phyloP scores from a whole-genome alignment of 2,329 filamentous ascomycete species.

The Xylariaceae sp. region DNA sequence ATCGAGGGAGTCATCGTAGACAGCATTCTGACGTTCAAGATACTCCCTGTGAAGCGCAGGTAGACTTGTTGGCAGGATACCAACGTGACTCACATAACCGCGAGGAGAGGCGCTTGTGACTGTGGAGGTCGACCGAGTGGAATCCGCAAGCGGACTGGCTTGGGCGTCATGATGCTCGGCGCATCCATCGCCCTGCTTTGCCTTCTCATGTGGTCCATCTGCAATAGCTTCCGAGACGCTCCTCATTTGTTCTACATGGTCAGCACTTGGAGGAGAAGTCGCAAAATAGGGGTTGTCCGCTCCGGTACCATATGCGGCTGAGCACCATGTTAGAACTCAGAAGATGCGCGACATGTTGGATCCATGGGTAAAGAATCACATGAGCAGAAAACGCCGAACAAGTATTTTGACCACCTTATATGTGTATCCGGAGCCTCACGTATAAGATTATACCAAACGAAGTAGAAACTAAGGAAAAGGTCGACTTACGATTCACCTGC shows the following conservation, averaged over 20 bases:
- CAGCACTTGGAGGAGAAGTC: constrained; percentile 43
- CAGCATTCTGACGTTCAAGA: constrained; percentile 66
- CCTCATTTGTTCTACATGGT: constrained; percentile 48
- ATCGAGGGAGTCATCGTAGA: constrained; percentile 41
- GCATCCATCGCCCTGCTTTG: constrained; percentile 12
- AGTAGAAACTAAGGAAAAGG: background rate
- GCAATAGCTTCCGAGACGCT: constrained; percentile 51
- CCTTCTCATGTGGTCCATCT: constrained; percentile 17
- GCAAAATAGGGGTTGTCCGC: constrained; percentile 40
- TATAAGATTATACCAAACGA: background rate
- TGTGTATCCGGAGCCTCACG: constrained; percentile 1
- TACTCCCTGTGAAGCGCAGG: constrained; percentile 87
- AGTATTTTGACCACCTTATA: background rate
- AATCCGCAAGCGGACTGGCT: constrained; percentile 50
- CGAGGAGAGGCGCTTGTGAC: constrained; percentile 44
- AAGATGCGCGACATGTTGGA: background rate
- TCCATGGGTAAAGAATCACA: background rate
- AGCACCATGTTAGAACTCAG: constrained; percentile 16
- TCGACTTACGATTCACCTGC: constrained; percentile 78
- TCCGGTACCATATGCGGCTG: constrained; percentile 45
- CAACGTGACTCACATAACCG: constrained; percentile 75
- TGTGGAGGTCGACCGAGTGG: constrained; percentile 49
- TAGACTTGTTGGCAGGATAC: constrained; percentile 84
- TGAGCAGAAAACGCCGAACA: background rate
- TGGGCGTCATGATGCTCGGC: constrained; percentile 31